These are phyloP conservation scores for Diaporthe sp. DNA, from an alignment of 2,329 filamentous ascomycete species.

Conservation along the genomic window DNA sequence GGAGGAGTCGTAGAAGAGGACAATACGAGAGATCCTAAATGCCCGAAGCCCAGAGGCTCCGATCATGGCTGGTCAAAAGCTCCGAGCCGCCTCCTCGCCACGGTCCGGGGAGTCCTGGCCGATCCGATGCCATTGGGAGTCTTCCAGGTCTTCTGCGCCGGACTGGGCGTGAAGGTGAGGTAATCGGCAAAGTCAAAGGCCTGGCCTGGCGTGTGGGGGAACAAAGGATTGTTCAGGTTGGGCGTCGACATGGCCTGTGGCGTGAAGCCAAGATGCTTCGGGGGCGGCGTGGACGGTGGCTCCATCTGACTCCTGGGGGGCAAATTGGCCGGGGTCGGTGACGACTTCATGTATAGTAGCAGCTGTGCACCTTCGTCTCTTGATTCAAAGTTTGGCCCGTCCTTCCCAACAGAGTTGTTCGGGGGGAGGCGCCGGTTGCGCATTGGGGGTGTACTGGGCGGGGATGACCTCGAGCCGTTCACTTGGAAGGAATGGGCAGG, in stretches of 20 bases:
- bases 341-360: constrained; percentile 88
- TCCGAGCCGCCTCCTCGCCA: constrained; percentile 77
- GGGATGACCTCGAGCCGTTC: constrained; percentile 74
- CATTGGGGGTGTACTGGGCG: constrained; percentile 85
- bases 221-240: constrained; percentile 74
- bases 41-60: background rate
- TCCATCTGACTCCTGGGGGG: constrained; percentile 70
- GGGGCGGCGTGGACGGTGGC: constrained; percentile 82
- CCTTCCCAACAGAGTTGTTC: constrained; percentile 60
- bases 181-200: constrained; percentile 96
- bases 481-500: constrained; percentile 81
- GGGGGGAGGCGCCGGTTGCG: constrained; percentile 64
- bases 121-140: constrained; percentile 74
- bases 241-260: constrained; percentile 94
- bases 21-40: background rate
- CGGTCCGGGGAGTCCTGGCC: constrained; percentile 71
- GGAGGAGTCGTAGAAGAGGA: constrained; percentile 13
- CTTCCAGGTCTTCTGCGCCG: constrained; percentile 90
- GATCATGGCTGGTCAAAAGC: constrained; percentile 79
- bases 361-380: constrained; percentile 87
- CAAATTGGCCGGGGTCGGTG: constrained; percentile 84
- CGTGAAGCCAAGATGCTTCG: constrained; percentile 78
- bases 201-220: constrained; percentile 84
- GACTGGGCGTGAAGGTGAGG: constrained; percentile 96
- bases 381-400: constrained; percentile 55